Conservation (phyloP, 2,329 filamentous ascomycete species). For the Pezicula neosporulosa region DNA sequence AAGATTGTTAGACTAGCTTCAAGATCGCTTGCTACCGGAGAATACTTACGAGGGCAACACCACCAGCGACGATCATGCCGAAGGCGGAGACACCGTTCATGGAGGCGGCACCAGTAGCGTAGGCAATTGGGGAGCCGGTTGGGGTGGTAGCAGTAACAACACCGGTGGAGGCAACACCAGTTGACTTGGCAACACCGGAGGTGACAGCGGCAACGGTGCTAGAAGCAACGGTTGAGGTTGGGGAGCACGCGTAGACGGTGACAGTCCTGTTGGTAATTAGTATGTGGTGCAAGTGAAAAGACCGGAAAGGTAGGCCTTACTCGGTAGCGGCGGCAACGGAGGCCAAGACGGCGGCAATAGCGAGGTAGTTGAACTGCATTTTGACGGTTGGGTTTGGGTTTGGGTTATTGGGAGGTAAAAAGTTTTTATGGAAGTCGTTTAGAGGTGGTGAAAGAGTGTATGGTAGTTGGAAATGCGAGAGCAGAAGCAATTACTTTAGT, state of each 20-base stretch:
- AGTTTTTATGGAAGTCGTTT: conserved; percentile 8
- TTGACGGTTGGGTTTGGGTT: conserved; percentile 23
- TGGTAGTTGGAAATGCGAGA: conserved; percentile 8
- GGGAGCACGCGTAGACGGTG: conserved; percentile 5
- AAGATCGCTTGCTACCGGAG: neutral
- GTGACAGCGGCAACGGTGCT: conserved; percentile 9
- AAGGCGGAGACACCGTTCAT: conserved; percentile 25
- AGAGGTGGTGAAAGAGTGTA: conserved; percentile 11
- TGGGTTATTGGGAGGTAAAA: conserved; percentile 10
- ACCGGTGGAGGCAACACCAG: conserved; percentile 13
- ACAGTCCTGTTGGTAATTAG: neutral
- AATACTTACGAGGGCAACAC: conserved; percentile 28
- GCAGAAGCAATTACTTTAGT: conserved; percentile 15
- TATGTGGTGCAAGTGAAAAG: neutral
- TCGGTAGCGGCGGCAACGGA: conserved; percentile 21
- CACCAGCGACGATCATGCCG: conserved; percentile 28
- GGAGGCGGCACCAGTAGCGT: conserved; percentile 23
- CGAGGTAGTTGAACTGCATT: conserved; percentile 29
- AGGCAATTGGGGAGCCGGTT: conserved; percentile 23
- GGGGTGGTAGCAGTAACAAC: conserved; percentile 12
- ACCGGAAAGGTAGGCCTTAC: neutral
- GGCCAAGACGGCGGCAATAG: conserved; percentile 21
- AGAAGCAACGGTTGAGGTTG: conserved; percentile 1
- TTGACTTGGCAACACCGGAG: neutral
- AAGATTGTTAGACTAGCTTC: conserved; percentile 10